phyloP scores from a whole-genome alignment of 169 alveolate species.

The Plasmodium fragile region DNA sequence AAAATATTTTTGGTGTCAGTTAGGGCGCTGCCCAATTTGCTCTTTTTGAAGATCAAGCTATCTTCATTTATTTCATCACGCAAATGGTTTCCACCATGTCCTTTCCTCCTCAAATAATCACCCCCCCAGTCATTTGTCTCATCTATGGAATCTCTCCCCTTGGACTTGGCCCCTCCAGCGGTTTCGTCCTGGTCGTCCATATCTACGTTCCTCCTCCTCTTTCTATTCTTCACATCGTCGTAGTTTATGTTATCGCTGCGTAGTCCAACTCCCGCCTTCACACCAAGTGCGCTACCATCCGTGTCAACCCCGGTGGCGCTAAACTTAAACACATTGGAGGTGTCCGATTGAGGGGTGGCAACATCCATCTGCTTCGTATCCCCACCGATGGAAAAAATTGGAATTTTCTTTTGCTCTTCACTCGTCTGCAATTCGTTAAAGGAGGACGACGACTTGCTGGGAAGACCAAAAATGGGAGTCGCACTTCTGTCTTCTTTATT shows the following conservation, averaged over 20 bases:
- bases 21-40: constrained; percentile 40
- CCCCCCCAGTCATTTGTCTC: constrained; percentile 10
- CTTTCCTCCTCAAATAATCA: not conserved
- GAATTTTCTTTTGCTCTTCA: constrained; percentile 8
- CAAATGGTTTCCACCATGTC: not conserved
- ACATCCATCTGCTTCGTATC: not conserved
- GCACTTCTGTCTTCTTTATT: not conserved
- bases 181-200: constrained; percentile 1
- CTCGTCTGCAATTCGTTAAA: not conserved
- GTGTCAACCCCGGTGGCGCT: not conserved
- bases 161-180: not conserved
- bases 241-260: constrained; percentile 17
- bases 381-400: not conserved
- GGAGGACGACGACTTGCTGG: not conserved
- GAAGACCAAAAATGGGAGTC: constrained; percentile 11
- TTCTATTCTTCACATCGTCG: constrained; percentile 56
- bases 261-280: not conserved
- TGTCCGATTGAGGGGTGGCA: not conserved
- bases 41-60: constrained; percentile 45
- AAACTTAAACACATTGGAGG: not conserved
- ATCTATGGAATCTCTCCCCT: not conserved
- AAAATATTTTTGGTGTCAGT: constrained; percentile 50
- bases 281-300: not conserved
- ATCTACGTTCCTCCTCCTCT: constrained; percentile 64
- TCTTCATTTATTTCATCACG: not conserved